Conservation (phyloP, 139 green algal species). For the Chlorella sp. region DNA sequence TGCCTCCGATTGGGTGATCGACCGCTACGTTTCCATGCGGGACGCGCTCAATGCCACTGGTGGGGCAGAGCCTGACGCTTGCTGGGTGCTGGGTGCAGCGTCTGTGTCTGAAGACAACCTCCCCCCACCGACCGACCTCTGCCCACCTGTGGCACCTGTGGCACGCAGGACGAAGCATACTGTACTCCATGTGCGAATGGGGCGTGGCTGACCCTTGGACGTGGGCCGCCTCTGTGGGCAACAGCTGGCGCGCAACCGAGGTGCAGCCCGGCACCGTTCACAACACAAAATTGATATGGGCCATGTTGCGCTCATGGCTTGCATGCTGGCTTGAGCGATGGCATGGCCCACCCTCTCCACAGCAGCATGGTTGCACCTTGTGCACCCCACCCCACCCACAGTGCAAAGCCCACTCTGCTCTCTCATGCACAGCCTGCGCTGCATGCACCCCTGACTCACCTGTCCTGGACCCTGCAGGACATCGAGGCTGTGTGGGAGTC, state of each 20-base stretch:
- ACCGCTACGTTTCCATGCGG: slow-evolving; percentile 19
- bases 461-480: slow-evolving; percentile 31
- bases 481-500: slow-evolving; percentile 49
- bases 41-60: slow-evolving; percentile 74
- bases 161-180: slow-evolving; percentile 62
- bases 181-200: slow-evolving; percentile 83
- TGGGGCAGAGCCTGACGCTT: neutral
- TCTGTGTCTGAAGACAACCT: no score
- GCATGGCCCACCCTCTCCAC: neutral
- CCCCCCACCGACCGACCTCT: no score
- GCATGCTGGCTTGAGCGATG: no score
- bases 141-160: neutral
- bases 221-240: slow-evolving; percentile 58
- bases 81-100: no score
- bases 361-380: neutral
- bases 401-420: no score
- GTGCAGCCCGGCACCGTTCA: no score
- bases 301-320: no score
- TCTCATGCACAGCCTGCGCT: neutral
- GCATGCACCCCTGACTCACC: neutral
- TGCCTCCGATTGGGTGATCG: slow-evolving; percentile 4
- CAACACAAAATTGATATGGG: no score
- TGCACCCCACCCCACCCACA: neutral
- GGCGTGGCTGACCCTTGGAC: slow-evolving; percentile 72
- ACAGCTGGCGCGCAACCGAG: slow-evolving; percentile 13